Base-by-base conservation (phyloP, 192 early-diverging fungal species). In the Mortierella hygrophila region DNA sequence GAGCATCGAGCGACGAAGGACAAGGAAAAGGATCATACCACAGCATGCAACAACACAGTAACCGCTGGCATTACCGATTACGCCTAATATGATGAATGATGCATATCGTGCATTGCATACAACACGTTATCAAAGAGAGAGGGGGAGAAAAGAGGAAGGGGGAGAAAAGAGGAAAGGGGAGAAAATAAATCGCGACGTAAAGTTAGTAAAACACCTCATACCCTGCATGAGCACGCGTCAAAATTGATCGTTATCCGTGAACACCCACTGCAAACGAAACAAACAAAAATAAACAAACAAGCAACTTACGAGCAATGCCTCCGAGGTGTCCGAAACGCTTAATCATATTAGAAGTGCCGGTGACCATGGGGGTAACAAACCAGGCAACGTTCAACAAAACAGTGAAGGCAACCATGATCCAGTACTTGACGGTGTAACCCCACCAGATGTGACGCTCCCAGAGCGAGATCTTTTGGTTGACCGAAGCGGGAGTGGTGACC, bases 1-100 rank as follows among this genome's bases (percentile, higher is more conserved):
- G 52, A 86, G 84, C 78, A 86, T 81, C 16, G 84, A 86, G 55
- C 84, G 84, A 44, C 84, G 84, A 52, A 86, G 84, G 63, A 86
- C 84, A 8, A 86, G 35, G 72, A 86, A 86, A 26, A 86, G 70
- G 42, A 86, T 80, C 84, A 86, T 86, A 4, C 84, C 84, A 49
- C 79, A 76, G 72, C 75, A 77, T 32, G 75, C 79, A 60, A 86
- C 79, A 26, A 81, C 76, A 35, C 76, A 55, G 49, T 86, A 86
- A 11, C 84, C 84, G 55, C 71, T 74, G 71, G 84, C 70, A 69
- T 86, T 78, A 54, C 79, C 84, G 52, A 81, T n/a, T 52, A 74
- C 54, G 32, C 84, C 84, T 86, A 65, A 6, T 18, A 21, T 52
- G 49, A 52, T 52, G 18, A 52, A 52, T 52, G 49, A 52, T 52